phyloP scores from a whole-genome alignment of 768 basidiomycete genomes.

The Calocera viscosa region DNA sequence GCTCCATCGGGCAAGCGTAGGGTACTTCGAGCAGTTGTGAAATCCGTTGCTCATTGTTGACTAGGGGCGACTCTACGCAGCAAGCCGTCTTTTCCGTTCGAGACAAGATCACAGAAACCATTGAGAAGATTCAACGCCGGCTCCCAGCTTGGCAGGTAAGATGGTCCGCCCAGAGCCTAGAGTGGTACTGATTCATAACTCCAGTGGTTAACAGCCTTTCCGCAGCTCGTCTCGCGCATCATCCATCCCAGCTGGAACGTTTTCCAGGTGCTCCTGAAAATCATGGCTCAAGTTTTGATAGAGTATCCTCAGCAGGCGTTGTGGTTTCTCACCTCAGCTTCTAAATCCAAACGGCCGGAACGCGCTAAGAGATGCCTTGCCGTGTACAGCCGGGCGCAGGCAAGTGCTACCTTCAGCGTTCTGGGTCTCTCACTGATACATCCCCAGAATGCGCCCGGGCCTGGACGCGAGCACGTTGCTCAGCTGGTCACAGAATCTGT shows the following conservation, averaged over 20 bases:
- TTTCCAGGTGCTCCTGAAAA: slow-evolving; percentile 42
- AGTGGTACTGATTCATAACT: slow-evolving; percentile 9
- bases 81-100: not conserved
- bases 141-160: slow-evolving; percentile 71
- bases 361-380: slow-evolving; percentile 47
- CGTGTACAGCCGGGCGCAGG: slow-evolving; percentile 17
- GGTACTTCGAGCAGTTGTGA: not conserved
- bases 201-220: slow-evolving; percentile 92
- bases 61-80: slow-evolving; percentile 10
- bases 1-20: not conserved
- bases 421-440: not conserved
- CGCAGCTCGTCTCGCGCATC: slow-evolving; percentile 91
- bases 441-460: not conserved
- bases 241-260: slow-evolving; percentile 57
- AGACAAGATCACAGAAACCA: slow-evolving; percentile 42
- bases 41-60: slow-evolving; percentile 8
- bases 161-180: not conserved
- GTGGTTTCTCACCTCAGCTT: slow-evolving; percentile 83
- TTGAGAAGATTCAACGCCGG: slow-evolving; percentile 43
- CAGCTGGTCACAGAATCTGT: slow-evolving; percentile 42
- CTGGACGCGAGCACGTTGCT: slow-evolving; percentile 27
- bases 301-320: slow-evolving; percentile 82
- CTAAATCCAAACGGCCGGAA: slow-evolving; percentile 62
- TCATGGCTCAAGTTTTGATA: slow-evolving; percentile 63
- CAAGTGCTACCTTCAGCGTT: slow-evolving; percentile 11